Conservation (phyloP, 2,329 filamentous ascomycete species). For the Aspergillus spinulosporus region DNA sequence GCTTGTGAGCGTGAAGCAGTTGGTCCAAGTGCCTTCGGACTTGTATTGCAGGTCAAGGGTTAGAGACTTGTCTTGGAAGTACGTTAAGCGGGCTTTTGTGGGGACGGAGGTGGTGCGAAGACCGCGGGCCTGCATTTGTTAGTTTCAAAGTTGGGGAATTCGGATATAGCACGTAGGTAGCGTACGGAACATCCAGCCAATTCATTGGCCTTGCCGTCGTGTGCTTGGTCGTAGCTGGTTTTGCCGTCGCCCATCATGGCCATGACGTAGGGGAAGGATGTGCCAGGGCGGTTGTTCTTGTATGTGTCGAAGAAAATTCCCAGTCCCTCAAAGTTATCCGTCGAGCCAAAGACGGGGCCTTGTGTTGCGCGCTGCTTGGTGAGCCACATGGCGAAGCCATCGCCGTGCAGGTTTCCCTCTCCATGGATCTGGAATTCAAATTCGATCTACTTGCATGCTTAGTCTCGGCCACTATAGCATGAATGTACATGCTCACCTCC, state of each 20-base stretch:
- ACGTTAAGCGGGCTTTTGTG: slow-evolving; percentile 85
- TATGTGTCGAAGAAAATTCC: slow-evolving; percentile 98
- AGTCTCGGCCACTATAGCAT: not conserved
- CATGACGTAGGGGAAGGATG: slow-evolving; percentile 97
- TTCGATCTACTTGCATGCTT: slow-evolving; percentile 61
- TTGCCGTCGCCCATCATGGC: slow-evolving; percentile 94
- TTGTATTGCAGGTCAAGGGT: slow-evolving; percentile 94
- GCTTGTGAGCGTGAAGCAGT: slow-evolving; percentile 74
- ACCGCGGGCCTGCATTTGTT: slow-evolving; percentile 65
- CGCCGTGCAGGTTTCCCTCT: slow-evolving; percentile 84
- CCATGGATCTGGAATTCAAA: slow-evolving; percentile 94
- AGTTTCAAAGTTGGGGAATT: not conserved
- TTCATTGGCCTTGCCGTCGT: slow-evolving; percentile 91
- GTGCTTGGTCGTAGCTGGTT: slow-evolving; percentile 85
- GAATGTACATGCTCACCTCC: slow-evolving; percentile 61
- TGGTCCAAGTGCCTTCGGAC: slow-evolving; percentile 79
- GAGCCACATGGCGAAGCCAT: slow-evolving; percentile 97
- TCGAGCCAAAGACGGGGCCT: slow-evolving; percentile 83
- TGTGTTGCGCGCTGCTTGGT: slow-evolving; percentile 83
- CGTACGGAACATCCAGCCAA: slow-evolving; percentile 84
- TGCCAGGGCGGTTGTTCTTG: slow-evolving; percentile 97
- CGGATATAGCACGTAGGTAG: slow-evolving; percentile 1
- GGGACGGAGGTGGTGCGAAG: slow-evolving; percentile 77
- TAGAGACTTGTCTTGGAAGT: slow-evolving; percentile 93
- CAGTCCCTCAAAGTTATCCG: slow-evolving; percentile 88